Base-by-base conservation (phyloP, 2,329 filamentous ascomycete species). In the Rhinocladiella similis region DNA sequence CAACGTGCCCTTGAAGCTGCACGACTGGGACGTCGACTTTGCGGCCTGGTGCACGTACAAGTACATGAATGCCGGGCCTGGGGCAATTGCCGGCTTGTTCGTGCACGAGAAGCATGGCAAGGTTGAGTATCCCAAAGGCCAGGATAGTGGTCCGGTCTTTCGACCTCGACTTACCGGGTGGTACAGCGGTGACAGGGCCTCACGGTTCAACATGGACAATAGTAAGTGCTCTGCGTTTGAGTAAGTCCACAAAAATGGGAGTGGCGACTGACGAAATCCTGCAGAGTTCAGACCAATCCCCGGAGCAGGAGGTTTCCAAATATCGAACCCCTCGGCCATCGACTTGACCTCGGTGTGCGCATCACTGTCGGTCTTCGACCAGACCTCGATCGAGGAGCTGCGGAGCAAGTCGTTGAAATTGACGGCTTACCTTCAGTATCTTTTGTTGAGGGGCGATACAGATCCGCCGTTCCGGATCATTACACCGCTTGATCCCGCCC, bases 1-100 rank as follows among this genome's bases (percentile, higher is more conserved):
- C 29, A 96, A 96, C 68, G 89, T 95, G 1, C 85, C 88, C 39
- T 73, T 96, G 16, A 74, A 79, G 56, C 79, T 96, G 18, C 91
- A 96, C 72, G 89, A 93, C 65, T 96, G 91, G 91, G 82, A 89
- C 63, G 90, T 95, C 33, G 91, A 96, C 71, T 96, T 96, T 67
- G 91, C 92, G 14, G 89, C 83, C 52, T 96, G 91, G 91, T 96
- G 91, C 73, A 92, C 87, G 16, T 96, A 96, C 80, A 96, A 96
- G 75, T 96, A 96, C 75, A 82, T 96, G 70, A 96, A 96, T 69
- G 85, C 86, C 22, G 91, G 91, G 0, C 90, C 91, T 0, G 91
- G 91, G 3, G 81, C 86, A 14, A 95, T 95, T 61, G 90, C 84
- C 1, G 91, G 88, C 0, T 77, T 87, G 1, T 96, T 91, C 63